These are phyloP conservation scores for Peniophora sp. DNA, from an alignment of 1,284 basidiomycete species.

Conservation along the genomic window DNA sequence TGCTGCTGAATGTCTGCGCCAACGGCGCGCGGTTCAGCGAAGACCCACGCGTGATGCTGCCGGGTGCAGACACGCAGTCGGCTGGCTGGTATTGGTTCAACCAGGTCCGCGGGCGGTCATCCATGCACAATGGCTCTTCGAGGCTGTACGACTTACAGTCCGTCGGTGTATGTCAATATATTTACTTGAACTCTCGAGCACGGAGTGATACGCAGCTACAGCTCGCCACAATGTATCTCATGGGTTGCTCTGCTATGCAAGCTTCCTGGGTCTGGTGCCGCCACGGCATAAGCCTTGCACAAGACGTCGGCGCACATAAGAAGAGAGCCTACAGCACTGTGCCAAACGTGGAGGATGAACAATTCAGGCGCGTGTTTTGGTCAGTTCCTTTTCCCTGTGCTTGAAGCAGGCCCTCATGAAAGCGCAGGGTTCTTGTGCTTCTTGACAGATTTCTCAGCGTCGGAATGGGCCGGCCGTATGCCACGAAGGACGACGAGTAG, in stretches of 20 bases:
- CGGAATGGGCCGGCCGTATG: conserved; percentile 72
- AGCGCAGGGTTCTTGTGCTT: conserved; percentile 45
- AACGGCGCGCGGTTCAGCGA: conserved; percentile 60
- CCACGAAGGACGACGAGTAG: conserved; percentile 78
- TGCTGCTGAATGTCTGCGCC: conserved; percentile 69
- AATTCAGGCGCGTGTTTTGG: conserved; percentile 69
- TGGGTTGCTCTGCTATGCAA: conserved; percentile 39
- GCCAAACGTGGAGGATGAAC: conserved; percentile 32
- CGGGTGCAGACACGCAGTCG: conserved; percentile 41
- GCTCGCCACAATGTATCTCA: conserved; percentile 26
- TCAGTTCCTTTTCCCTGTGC: neutral
- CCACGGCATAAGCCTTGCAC: conserved; percentile 39
- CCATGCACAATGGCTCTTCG: conserved; percentile 47
- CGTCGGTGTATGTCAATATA: conserved; percentile 28
- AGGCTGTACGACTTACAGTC: conserved; percentile 63
- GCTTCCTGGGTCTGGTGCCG: conserved; percentile 42
- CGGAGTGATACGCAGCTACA: conserved; percentile 11
- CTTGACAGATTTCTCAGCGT: conserved; percentile 60
- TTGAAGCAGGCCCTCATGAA: neutral
- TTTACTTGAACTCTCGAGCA: conserved; percentile 35
- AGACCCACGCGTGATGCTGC: conserved; percentile 53
- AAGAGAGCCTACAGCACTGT: conserved; percentile 21
- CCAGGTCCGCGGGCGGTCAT: conserved; percentile 49
- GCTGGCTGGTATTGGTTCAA: conserved; percentile 71
- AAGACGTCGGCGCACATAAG: conserved; percentile 33